Evolutionary conservation across 2,329 filamentous ascomycete species (phyloP).

Genomic region (Beauveria bassiana): DNA sequence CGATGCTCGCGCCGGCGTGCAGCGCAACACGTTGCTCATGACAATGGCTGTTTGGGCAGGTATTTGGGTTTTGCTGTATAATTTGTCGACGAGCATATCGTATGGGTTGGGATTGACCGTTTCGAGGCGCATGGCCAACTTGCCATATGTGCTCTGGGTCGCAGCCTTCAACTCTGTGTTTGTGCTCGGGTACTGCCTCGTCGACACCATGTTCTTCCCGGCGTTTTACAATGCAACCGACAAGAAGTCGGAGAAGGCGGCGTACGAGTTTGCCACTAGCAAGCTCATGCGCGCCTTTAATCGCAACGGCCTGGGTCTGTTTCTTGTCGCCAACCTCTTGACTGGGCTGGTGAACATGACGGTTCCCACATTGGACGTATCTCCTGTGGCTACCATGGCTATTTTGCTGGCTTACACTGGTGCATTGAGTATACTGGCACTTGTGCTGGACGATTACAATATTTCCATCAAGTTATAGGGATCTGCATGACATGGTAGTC

Average conservation of each 20-base stretch:
- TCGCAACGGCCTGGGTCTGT: conserved; percentile 76
- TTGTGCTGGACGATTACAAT: conserved; percentile 56
- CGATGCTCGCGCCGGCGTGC: conserved; percentile 34
- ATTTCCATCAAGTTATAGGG: conserved; percentile 61
- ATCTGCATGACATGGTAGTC: not conserved
- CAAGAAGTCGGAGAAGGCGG: conserved; percentile 51
- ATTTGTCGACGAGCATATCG: conserved; percentile 56
- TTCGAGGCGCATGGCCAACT: conserved; percentile 82
- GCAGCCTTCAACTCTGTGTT: conserved; percentile 85
- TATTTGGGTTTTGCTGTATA: conserved; percentile 65
- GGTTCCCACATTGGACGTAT: conserved; percentile 70
- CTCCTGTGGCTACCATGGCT: conserved; percentile 56
- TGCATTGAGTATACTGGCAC: conserved; percentile 57
- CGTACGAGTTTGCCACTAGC: conserved; percentile 65
- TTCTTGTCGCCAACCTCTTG: conserved; percentile 79
- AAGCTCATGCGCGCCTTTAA: conserved; percentile 78
- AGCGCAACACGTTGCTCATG: conserved; percentile 51
- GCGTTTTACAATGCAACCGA: conserved; percentile 53
- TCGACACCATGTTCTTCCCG: conserved; percentile 76
- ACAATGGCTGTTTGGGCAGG: conserved; percentile 57
- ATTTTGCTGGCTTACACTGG: conserved; percentile 68
- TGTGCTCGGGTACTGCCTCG: conserved; percentile 65
- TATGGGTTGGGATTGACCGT: conserved; percentile 69
- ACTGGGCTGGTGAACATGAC: conserved; percentile 87
- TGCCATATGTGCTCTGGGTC: conserved; percentile 91